phyloP scores from a whole-genome alignment of 2,329 filamentous ascomycete species.

The Aspergillus versicolor region DNA sequence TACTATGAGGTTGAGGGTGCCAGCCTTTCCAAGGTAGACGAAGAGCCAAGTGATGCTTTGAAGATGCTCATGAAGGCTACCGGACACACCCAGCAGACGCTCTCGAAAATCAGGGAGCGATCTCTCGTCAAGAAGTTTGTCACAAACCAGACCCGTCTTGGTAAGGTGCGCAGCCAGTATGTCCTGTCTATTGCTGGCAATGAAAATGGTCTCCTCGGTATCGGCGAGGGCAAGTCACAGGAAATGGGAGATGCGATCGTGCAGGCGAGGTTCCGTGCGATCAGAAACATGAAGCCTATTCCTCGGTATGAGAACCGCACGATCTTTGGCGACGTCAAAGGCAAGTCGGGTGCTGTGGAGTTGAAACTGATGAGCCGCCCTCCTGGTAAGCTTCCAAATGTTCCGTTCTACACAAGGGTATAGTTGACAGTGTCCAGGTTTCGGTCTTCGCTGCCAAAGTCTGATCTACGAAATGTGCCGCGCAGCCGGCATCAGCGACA shows the following conservation, averaged over 20 bases:
- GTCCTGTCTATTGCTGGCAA: conserved; percentile 83
- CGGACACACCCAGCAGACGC: conserved; percentile 50
- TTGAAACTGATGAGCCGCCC: conserved; percentile 79
- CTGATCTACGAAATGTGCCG: conserved; percentile 94
- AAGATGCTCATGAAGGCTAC: conserved; percentile 57
- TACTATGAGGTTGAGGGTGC: conserved; percentile 29
- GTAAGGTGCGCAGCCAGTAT: conserved; percentile 80
- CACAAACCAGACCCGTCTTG: conserved; percentile 90
- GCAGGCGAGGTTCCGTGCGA: conserved; percentile 77
- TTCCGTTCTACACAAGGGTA: background rate
- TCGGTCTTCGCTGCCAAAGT: conserved; percentile 86
- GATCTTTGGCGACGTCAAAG: conserved; percentile 79
- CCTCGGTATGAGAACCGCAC: conserved; percentile 88
- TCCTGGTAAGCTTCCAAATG: conserved; percentile 66
- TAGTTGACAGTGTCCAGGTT: conserved; percentile 58
- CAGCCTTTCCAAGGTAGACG: conserved; percentile 18
- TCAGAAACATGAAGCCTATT: conserved; percentile 91
- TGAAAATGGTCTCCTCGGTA: conserved; percentile 76
- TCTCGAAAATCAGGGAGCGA: conserved; percentile 63
- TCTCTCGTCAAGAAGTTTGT: conserved; percentile 72
- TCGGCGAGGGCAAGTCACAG: conserved; percentile 86
- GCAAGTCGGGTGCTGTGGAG: conserved; percentile 84
- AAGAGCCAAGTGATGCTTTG: conserved; percentile 41
- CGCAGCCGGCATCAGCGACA: conserved; percentile 79
- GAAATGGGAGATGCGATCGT: conserved; percentile 66